phyloP scores from a whole-genome alignment of 306 rosid species.

The Erythrophleum fordii region DNA sequence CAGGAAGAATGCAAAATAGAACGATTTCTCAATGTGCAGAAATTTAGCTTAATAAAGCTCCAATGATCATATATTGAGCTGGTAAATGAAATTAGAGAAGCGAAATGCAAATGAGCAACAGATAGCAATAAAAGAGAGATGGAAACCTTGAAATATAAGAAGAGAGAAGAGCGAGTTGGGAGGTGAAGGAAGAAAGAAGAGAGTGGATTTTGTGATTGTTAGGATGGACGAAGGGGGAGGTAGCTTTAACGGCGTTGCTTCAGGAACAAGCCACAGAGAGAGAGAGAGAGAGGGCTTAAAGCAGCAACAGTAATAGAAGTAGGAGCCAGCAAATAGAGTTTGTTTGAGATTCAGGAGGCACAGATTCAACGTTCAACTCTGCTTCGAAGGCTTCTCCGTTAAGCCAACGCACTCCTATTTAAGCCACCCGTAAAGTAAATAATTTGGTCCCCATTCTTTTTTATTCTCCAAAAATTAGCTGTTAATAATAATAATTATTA shows the following conservation, averaged over 20 bases:
- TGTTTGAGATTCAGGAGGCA: conserved; percentile 50
- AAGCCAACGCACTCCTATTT: conserved; percentile 13
- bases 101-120: neutral
- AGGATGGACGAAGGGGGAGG: neutral
- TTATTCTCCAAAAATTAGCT: neutral
- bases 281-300: conserved; percentile 14
- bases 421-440: neutral
- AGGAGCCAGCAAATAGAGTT: neutral
- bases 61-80: neutral
- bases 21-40: neutral
- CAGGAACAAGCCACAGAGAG: conserved; percentile 45
- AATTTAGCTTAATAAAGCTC: neutral
- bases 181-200: neutral
- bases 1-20: neutral
- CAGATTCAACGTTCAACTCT: conserved; percentile 41
- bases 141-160: conserved; percentile 33
- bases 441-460: neutral
- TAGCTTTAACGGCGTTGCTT: conserved; percentile 72
- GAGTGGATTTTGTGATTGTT: neutral
- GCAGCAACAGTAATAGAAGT: neutral
- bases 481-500: too few relatives aligned
- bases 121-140: neutral
- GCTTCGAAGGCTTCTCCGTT: conserved; percentile 40
- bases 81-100: neutral
- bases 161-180: conserved; percentile 16